Evolutionary conservation across 23 red algal species (phyloP), one percentile per base, ranked within the genome.

Genomic region (Cyanidioschyzon merolae): DNA sequence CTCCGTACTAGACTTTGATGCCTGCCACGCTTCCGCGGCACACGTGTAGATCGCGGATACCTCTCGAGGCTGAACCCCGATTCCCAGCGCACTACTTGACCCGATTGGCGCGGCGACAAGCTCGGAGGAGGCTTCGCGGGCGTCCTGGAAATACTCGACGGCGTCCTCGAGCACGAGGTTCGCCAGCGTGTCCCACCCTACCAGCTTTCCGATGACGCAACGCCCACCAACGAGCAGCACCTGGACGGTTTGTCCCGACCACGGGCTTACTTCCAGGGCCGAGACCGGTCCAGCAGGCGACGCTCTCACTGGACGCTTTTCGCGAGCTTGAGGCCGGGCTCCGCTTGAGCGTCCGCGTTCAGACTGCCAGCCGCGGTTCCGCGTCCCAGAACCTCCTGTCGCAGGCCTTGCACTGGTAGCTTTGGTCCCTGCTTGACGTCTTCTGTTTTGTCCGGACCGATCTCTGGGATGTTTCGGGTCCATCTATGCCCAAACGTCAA

Each of bases 111-210:
- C n/a, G 45, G 45, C 21, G 45, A 54, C 45, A 15, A 54, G 12
- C 21, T 54, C 45, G 7, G 12, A 7, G 12, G 45, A 7, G 12
- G 45, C 7, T 7, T 54, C 45, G 45, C 12, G 7, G 7, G 45
- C 45, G 7, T 21, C 45, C 45, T 21, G 45, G 21, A 54, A 25
- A 34, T 91, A 67, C 58, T 98, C 94, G 17, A 90, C 84, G 31
- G 85, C 85, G 24, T 98, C 88, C 76, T 98, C 94, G 34, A 98
- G 85, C 0, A 98, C 94, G 18, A 98, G 67, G 68, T 98, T 98
- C 27, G 91, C 80, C 27, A 98, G 75, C 29, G 84, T 84, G 74
- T 98, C 94, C 88, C 88, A 98, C 29, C 94, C 94, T 71, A 88
- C 90, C 18, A 98, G 74, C 2, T 84, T 58, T 34, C 94, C 94